Evolutionary conservation across 495 filamentous ascomycete species (phyloP), one percentile per base, ranked within the genome.

Genomic region (Sporormia fimetaria): DNA sequence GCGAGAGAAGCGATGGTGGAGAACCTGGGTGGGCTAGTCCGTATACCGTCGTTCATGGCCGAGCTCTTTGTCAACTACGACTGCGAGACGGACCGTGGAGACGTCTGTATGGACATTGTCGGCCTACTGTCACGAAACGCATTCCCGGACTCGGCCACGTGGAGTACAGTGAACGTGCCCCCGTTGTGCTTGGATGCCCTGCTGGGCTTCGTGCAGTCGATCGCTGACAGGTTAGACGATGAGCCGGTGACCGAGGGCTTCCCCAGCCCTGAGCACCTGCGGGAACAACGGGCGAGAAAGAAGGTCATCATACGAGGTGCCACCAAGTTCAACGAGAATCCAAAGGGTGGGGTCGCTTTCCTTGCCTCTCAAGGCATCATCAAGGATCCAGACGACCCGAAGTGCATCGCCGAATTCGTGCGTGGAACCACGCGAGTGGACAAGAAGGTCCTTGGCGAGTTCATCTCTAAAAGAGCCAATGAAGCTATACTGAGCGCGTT

Each of bases 11-110:
- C 90, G 21, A 99, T 99, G 90, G 87, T 99, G 7, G 90, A 99
- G 62, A 94, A 81, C 47, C 78, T 99, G 23, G 87, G 88, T 29
- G 82, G 85, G 20, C 68, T 99, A 30, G 81, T 84, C 21, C 73
- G 92, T 18, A 94, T 96, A 62, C 87, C 90, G 1, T 83, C 76
- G 35, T 96, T 86, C 52, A 86, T 96, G 74, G 78, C 83, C 14
- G 90, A 99, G 58, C 70, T 99, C 11, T 96, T 90, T 51, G 74
- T 95, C 62, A 99, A 99, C 63, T 99, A 99, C 55, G 90, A 99
- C 62, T 96, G 87, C 48, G 88, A 95, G 49, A 78, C 87, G 23
- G 83, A 96, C 58, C 77, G 92, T 21, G 79, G 76, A 24, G 90
- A 96, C 61, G 61, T 99, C 2, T 99, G 92, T 54, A 84, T 92